Evolutionary conservation across 768 basidiomycete genomes (phyloP).

Genomic region (Mycena vulgaris): DNA sequence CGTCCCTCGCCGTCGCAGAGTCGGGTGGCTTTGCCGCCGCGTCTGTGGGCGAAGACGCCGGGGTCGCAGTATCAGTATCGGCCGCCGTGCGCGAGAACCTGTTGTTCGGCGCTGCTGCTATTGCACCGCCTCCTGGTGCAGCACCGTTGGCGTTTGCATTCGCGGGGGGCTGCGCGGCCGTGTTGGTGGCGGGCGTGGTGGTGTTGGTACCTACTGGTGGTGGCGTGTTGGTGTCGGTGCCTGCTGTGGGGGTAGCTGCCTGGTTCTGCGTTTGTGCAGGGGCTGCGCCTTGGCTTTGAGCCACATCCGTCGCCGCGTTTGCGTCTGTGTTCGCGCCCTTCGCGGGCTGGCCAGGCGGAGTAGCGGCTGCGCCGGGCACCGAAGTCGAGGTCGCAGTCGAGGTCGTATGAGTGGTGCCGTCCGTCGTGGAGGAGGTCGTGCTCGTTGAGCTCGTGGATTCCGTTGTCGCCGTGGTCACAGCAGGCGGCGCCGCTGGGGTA

Average conservation of each 20-base stretch:
- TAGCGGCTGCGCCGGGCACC: conserved; percentile 7
- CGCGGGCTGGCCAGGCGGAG: not conserved
- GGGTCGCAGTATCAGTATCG: conserved; percentile 5
- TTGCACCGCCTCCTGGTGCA: conserved; percentile 8
- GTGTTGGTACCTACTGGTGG: conserved; percentile 1
- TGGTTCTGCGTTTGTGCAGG: conserved; percentile 18
- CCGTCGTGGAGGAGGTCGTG: conserved; percentile 12
- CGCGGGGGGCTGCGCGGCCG: conserved; percentile 15
- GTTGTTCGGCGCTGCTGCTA: conserved; percentile 11
- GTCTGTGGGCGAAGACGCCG: conserved; percentile 18
- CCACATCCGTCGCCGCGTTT: conserved; percentile 14
- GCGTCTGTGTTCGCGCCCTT: conserved; percentile 7
- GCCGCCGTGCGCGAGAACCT: conserved; percentile 17
- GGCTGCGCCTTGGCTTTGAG: conserved; percentile 21
- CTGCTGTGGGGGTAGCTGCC: conserved; percentile 6
- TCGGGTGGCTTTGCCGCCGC: conserved; percentile 9
- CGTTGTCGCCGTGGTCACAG: conserved; percentile 20
- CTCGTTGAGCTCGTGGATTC: conserved; percentile 14
- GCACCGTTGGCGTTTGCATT: conserved; percentile 19
- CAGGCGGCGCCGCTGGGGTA: conserved; percentile 12
- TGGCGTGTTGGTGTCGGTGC: conserved; percentile 12
- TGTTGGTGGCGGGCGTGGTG: conserved; percentile 14
- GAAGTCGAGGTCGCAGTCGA: conserved; percentile 16
- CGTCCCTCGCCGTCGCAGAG: conserved; percentile 9
- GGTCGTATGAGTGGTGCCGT: conserved; percentile 10